Conservation (phyloP, 2,329 filamentous ascomycete species). For the Alternaria longipes region DNA sequence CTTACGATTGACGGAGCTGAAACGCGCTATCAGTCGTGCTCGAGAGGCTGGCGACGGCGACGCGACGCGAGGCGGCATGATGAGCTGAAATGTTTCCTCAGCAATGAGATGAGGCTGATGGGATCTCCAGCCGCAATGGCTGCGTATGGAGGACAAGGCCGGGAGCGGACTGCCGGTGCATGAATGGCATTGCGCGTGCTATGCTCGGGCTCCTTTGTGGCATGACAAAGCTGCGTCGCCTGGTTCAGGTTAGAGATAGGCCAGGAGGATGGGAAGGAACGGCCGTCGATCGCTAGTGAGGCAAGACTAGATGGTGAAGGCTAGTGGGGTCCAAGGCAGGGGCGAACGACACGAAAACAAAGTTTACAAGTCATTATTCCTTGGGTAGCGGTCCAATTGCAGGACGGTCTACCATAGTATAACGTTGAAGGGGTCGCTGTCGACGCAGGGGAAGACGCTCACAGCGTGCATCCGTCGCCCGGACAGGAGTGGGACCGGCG, state of each 20-base stretch:
- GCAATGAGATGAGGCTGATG: slow-evolving; percentile 12
- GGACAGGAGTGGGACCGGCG: slow-evolving; percentile 4
- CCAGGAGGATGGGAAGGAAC: slow-evolving; percentile 10
- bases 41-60: slow-evolving; percentile 13
- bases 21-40: slow-evolving; percentile 29
- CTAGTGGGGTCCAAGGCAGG: background rate
- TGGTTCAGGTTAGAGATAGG: slow-evolving; percentile 9
- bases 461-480: background rate
- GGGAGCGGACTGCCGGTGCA: slow-evolving; percentile 11
- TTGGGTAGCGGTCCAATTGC: background rate
- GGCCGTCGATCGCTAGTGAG: slow-evolving; percentile 4
- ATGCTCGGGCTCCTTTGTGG: slow-evolving; percentile 8
- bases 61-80: background rate
- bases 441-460: background rate
- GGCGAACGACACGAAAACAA: slow-evolving; percentile 6
- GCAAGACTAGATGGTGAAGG: slow-evolving; percentile 3
- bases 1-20: slow-evolving; percentile 31
- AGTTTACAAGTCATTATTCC: background rate
- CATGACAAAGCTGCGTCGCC: slow-evolving; percentile 9
- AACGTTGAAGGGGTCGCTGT: background rate
- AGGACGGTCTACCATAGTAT: background rate
- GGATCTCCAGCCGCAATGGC: slow-evolving; percentile 5
- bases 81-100: background rate
- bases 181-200: slow-evolving; percentile 11
- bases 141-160: background rate